Percentiles rank a stretch among this genome's conserved stretches.
Evolutionary conservation across 352 stramenopile species (phyloP).

Genomic region (Globisporangium echinulatum): DNA sequence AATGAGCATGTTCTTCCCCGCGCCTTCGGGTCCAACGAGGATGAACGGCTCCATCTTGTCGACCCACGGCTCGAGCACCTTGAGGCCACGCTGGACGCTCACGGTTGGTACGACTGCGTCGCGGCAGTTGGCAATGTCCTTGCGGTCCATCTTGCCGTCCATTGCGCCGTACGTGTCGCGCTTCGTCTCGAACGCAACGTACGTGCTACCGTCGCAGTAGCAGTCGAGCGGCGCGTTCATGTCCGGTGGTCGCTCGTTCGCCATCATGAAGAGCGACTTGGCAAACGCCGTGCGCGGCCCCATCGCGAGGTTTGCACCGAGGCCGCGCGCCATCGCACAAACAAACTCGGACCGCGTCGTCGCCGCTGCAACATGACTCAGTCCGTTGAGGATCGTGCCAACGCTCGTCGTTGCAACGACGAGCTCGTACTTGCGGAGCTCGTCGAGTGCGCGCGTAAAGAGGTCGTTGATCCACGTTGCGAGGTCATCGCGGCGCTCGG

Average conservation of each 20-base stretch:
- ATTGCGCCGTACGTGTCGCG: constrained; percentile 68
- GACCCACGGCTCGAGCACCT: constrained; percentile 89
- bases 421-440: constrained; percentile 78
- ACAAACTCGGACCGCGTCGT: constrained; percentile 86
- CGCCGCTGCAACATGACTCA: constrained; percentile 80
- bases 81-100: constrained; percentile 82
- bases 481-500: constrained; percentile 49
- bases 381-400: constrained; percentile 89
- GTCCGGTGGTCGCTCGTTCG: constrained; percentile 86
- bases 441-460: constrained; percentile 85
- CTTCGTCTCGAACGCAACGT: constrained; percentile 75
- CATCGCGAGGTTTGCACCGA: constrained; percentile 90
- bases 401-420: constrained; percentile 92
- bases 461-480: constrained; percentile 90
- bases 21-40: constrained; percentile 91
- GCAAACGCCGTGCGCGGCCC: constrained; percentile 71
- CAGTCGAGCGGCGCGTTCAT: constrained; percentile 85
- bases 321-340: constrained; percentile 85
- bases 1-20: constrained; percentile 94
- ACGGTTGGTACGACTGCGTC: constrained; percentile 70
- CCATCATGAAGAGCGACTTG: constrained; percentile 90
- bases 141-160: constrained; percentile 56
- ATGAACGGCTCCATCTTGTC: constrained; percentile 93
- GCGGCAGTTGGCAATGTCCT: constrained; percentile 28
- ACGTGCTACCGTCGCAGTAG: constrained; percentile 68